Conservation (phyloP, 164 flowering plant genomes). For the Chimonanthus salicifolius region DNA sequence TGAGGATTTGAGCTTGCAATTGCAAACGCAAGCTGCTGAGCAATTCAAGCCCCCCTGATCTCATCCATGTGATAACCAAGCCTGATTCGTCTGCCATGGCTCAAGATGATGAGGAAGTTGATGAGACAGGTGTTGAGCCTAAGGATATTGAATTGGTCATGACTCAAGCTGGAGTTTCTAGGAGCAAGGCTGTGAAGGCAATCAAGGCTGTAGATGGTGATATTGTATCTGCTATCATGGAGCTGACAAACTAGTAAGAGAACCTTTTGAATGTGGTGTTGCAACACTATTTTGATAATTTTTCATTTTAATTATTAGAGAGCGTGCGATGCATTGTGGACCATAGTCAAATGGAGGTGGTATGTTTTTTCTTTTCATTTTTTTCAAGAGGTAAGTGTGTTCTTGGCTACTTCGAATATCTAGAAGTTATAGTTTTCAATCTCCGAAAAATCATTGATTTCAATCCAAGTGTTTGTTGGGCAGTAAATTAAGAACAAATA, state of each 20-base stretch:
- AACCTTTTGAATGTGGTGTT: background rate
- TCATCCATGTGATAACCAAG: constrained; percentile 21
- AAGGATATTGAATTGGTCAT: constrained; percentile 35
- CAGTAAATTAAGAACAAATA: too few species aligned
- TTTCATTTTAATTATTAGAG: background rate
- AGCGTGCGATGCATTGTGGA: background rate
- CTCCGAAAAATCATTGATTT: too few species aligned
- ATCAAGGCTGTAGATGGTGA: constrained; percentile 33
- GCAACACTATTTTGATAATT: background rate
- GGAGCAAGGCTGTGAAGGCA: constrained; percentile 31
- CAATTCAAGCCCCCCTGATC: constrained; percentile 31
- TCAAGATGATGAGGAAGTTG: constrained; percentile 33
- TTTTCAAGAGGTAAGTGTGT: too few species aligned
- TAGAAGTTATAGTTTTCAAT: too few species aligned
- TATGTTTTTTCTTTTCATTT: too few species aligned
- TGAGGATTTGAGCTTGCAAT: constrained; percentile 35
- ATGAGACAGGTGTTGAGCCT: constrained; percentile 34
- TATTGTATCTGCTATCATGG: constrained; percentile 36
- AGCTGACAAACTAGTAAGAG: constrained; percentile 21
- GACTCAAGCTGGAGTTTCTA: constrained; percentile 35
- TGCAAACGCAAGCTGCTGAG: constrained; percentile 34
- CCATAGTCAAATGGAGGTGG: too few species aligned
- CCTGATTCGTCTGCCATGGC: constrained; percentile 25
- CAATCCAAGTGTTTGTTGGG: too few species aligned
- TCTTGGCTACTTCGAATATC: too few species aligned